phyloP scores from a whole-genome alignment of 208 protist species.

The Acanthamoeba lenticulata region DNA sequence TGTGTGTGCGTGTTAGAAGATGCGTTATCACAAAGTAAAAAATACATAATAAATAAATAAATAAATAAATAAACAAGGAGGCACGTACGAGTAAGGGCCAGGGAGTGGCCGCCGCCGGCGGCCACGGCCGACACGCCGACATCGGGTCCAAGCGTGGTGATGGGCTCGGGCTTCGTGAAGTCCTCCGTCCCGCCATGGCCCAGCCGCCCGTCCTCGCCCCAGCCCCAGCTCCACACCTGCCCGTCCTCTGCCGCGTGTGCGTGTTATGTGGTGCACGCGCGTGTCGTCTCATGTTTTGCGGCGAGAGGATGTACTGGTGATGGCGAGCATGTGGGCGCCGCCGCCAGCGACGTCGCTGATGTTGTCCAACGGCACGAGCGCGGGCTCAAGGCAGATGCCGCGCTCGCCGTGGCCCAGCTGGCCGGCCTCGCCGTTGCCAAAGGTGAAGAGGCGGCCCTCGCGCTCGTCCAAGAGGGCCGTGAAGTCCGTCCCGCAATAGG shows the following conservation, averaged over 20 bases:
- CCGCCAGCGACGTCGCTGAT: neutral
- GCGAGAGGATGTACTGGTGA: neutral
- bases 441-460: neutral
- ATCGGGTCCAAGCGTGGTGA: neutral
- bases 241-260: neutral
- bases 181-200: neutral
- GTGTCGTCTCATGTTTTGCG: neutral
- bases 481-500: neutral
- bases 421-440: conserved; percentile 8
- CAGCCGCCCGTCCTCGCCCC: neutral
- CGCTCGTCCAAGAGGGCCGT: neutral
- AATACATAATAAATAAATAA: neutral
- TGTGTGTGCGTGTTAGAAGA: neutral
- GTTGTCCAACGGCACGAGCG: neutral
- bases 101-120: neutral
- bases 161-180: neutral
- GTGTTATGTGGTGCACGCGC: neutral
- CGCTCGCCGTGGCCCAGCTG: conserved; percentile 3
- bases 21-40: neutral
- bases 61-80: neutral
- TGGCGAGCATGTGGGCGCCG: neutral
- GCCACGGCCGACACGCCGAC: neutral
- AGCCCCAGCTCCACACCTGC: conserved; percentile 8
- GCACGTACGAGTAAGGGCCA: neutral
- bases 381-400: neutral